Conservation (phyloP, 2,329 filamentous ascomycete species). For the Ceratocystis colombiana region DNA sequence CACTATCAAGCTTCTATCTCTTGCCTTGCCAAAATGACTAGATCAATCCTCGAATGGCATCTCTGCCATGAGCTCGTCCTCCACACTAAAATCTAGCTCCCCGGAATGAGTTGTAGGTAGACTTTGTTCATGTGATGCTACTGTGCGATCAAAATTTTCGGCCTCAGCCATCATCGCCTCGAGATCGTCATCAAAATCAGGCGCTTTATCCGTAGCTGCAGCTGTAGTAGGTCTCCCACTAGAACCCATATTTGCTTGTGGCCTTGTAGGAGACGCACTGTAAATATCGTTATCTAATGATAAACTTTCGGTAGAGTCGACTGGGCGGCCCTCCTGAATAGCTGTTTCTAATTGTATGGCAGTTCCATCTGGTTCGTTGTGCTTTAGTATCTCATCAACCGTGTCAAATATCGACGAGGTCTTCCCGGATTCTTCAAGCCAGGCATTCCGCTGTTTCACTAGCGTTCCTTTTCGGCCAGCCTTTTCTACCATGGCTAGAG, state of each 20-base stretch:
- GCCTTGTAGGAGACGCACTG: conserved; percentile 40
- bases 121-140: background rate
- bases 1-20: background rate
- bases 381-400: conserved; percentile 28
- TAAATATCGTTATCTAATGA: conserved; percentile 44
- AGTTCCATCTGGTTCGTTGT: conserved; percentile 14
- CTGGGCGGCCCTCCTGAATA: background rate
- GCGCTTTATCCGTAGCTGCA: conserved; percentile 34
- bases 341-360: background rate
- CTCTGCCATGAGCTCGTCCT: conserved; percentile 58
- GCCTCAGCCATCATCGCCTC: conserved; percentile 46
- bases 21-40: background rate
- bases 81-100: conserved; percentile 45
- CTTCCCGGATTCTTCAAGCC: conserved; percentile 66
- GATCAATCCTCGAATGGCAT: conserved; percentile 33
- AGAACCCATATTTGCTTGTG: conserved; percentile 20
- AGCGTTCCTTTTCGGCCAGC: conserved; percentile 75
- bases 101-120: conserved; percentile 25
- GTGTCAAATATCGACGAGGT: conserved; percentile 32
- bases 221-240: background rate
- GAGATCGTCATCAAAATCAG: conserved; percentile 34
- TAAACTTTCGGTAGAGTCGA: background rate
- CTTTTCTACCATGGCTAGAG: conserved; percentile 82
- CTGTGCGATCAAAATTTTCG: conserved; percentile 30
- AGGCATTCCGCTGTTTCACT: conserved; percentile 62